Percentiles rank a stretch among this genome's conserved stretches.
These are phyloP conservation scores for Cutaneotrichosporon cavernicola DNA, from an alignment of 1,284 basidiomycete genomes.

Conservation along the genomic window DNA sequence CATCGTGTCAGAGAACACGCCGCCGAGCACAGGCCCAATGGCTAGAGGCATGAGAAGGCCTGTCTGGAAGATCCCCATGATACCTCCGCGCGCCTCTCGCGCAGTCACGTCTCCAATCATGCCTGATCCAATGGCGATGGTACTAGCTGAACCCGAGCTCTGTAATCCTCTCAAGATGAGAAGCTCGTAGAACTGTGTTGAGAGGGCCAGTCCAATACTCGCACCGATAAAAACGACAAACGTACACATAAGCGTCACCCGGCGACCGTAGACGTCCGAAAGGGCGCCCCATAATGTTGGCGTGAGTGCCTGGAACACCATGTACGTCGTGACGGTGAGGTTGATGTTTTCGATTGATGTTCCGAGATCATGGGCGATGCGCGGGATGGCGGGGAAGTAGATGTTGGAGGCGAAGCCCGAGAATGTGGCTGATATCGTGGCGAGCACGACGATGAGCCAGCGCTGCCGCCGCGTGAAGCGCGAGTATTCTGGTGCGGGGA, in stretches of 20 bases:
- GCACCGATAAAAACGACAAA: not conserved
- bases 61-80: not conserved
- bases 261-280: constrained; percentile 34
- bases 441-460: not conserved
- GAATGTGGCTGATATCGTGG: not conserved
- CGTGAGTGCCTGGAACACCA: constrained; percentile 39
- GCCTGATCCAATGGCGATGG: not conserved
- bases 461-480: not conserved
- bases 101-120: not conserved
- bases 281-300: constrained; percentile 41
- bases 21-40: not conserved
- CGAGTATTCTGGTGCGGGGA: not conserved
- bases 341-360: not conserved
- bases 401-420: not conserved
- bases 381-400: not conserved
- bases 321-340: not conserved
- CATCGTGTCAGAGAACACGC: constrained; percentile 4
- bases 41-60: not conserved
- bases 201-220: not conserved
- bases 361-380: not conserved
- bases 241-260: not conserved
- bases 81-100: not conserved
- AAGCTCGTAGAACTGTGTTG: not conserved
- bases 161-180: not conserved
- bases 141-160: not conserved